Conservation (phyloP, 2,329 filamentous ascomycete genomes). For the Fusarium floridanum region DNA sequence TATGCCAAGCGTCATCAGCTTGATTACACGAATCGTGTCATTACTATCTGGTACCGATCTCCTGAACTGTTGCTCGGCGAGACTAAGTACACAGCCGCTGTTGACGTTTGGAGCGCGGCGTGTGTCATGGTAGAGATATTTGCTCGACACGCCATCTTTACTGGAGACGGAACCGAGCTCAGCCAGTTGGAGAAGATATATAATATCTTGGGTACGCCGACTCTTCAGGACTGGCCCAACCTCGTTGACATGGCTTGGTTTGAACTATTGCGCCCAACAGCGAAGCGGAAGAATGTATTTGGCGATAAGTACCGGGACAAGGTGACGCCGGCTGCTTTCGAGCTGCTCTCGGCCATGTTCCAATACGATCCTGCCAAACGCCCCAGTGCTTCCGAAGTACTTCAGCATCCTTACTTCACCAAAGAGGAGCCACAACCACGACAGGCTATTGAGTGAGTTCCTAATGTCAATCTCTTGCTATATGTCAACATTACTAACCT, state of each 20-base stretch:
- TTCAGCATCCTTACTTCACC: constrained; percentile 90
- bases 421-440: constrained; percentile 81
- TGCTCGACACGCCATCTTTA: constrained; percentile 91
- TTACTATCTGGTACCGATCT: constrained; percentile 90
- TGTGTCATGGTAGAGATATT: constrained; percentile 98
- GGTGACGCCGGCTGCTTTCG: constrained; percentile 83
- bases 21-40: constrained; percentile 98
- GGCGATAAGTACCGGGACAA: constrained; percentile 84
- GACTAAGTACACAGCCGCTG: constrained; percentile 88
- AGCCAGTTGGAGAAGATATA: constrained; percentile 98
- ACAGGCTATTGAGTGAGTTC: constrained; percentile 83
- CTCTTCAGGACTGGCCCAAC: constrained; percentile 85
- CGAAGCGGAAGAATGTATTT: constrained; percentile 80
- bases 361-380: constrained; percentile 87
- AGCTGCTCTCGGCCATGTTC: constrained; percentile 87
- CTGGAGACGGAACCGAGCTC: constrained; percentile 94
- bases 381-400: constrained; percentile 84
- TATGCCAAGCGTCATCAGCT: constrained; percentile 92
- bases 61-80: constrained; percentile 92
- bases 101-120: constrained; percentile 97
- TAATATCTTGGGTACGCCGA: constrained; percentile 89
- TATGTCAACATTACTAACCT: constrained; percentile 47
- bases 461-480: neutral
- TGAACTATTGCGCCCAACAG: constrained; percentile 84
- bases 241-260: constrained; percentile 98